Percentiles rank a stretch among this genome's conserved stretches.
phyloP scores from a whole-genome alignment of 345 rosid species.

The Noccaea bulbosa region DNA sequence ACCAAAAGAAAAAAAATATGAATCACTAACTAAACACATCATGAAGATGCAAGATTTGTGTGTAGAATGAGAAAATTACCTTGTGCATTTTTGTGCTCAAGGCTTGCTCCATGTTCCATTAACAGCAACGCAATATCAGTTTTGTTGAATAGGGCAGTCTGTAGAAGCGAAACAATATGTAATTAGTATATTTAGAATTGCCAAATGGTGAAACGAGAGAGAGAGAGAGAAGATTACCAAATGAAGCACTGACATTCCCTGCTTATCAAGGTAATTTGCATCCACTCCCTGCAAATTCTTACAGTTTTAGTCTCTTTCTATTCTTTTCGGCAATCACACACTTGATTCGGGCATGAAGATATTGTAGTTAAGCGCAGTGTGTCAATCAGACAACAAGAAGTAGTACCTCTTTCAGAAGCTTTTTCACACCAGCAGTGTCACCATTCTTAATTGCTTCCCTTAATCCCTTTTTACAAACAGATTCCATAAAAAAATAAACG shows the following conservation, averaged over 20 bases:
- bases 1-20: neutral
- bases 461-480: conserved; percentile 64
- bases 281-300: conserved; percentile 69
- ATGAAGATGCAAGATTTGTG: conserved; percentile 3
- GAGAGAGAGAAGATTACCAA: conserved; percentile 52
- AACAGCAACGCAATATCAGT: conserved; percentile 77
- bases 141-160: conserved; percentile 85
- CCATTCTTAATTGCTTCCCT: conserved; percentile 97
- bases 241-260: conserved; percentile 90
- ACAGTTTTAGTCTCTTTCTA: conserved; percentile 24
- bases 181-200: neutral
- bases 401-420: conserved; percentile 78
- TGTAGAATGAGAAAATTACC: conserved; percentile 50
- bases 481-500: neutral
- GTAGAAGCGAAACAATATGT: conserved; percentile 20
- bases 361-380: neutral
- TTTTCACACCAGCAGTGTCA: conserved; percentile 73
- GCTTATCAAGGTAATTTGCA: conserved; percentile 89
- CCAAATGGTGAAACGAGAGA: neutral
- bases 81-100: conserved; percentile 86
- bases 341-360: neutral
- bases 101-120: conserved; percentile 85
- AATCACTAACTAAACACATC: neutral
- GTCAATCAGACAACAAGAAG: neutral
- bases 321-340: neutral